Percentiles rank a stretch among this genome's conserved stretches.
Conservation (phyloP, 495 filamentous ascomycete genomes). For the Letharia columbiana region DNA sequence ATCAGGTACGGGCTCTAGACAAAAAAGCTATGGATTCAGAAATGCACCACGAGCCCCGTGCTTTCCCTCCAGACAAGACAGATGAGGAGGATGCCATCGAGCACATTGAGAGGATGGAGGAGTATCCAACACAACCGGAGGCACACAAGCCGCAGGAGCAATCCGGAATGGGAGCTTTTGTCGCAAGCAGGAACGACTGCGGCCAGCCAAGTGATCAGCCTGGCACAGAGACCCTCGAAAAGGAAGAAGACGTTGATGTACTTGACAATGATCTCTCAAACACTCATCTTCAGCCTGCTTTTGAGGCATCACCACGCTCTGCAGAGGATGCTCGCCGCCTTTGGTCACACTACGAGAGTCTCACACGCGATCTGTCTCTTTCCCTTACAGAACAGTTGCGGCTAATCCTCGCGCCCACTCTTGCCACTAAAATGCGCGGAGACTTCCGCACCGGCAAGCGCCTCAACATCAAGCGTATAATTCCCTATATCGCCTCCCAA, state of each 20-base stretch:
- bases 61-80: conserved; percentile 49
- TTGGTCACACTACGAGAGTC: conserved; percentile 76
- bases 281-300: conserved; percentile 54
- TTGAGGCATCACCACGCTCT: conserved; percentile 35
- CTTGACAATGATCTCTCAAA: conserved; percentile 65
- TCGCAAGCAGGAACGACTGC: conserved; percentile 11
- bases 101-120: conserved; percentile 39
- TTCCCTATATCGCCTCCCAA: conserved; percentile 92
- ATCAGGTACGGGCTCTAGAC: conserved; percentile 74
- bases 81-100: conserved; percentile 46
- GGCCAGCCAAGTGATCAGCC: background rate
- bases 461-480: conserved; percentile 97
- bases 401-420: conserved; percentile 86
- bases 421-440: conserved; percentile 91
- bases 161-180: conserved; percentile 32
- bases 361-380: conserved; percentile 77
- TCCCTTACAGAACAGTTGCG: conserved; percentile 87
- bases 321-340: conserved; percentile 60
- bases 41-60: conserved; percentile 44
- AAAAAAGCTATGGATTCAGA: conserved; percentile 75
- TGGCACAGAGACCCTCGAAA: background rate
- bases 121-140: conserved; percentile 29
- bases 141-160: conserved; percentile 38
- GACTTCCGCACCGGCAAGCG: conserved; percentile 97
- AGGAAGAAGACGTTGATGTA: conserved; percentile 56